Evolutionary conservation across 2,329 filamentous ascomycete species (phyloP).

Genomic region (Colletotrichum simmondsii): DNA sequence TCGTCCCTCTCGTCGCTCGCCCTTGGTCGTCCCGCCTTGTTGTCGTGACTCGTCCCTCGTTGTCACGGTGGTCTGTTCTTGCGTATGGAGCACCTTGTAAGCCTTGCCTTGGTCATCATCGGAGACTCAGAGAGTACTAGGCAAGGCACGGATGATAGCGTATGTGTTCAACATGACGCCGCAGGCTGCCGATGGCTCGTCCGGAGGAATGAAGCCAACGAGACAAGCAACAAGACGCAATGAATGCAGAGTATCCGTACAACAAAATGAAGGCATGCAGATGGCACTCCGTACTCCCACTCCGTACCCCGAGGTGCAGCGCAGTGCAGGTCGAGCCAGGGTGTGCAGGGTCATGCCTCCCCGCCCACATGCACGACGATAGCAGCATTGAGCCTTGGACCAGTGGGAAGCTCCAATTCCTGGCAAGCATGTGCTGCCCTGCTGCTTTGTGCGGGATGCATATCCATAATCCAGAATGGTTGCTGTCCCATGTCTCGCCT

Average conservation of each 20-base stretch:
- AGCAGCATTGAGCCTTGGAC: not conserved
- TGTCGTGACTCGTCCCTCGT: not conserved
- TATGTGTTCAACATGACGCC: not conserved
- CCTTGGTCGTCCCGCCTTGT: not conserved
- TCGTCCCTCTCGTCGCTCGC: not conserved
- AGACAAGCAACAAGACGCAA: not conserved
- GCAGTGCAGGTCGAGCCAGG: not conserved
- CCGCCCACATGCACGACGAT: not conserved
- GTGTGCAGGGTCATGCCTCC: not conserved
- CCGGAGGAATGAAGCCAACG: not conserved
- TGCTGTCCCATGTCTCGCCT: not conserved
- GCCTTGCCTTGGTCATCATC: not conserved
- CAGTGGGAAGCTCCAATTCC: slow-evolving; percentile 7
- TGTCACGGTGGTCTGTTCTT: not conserved
- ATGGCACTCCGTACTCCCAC: not conserved
- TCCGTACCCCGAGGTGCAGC: not conserved
- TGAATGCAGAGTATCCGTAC: not conserved
- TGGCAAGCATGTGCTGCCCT: not conserved
- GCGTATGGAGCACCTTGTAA: not conserved
- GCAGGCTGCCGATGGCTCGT: not conserved
- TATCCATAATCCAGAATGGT: not conserved
- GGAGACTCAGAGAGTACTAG: not conserved
- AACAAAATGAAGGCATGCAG: not conserved
- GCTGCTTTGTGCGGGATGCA: not conserved
- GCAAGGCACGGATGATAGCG: too few species aligned